Evolutionary conservation across 2,329 filamentous ascomycete species (phyloP), one percentile per base, ranked within the genome.

Genomic region (Fusarium caatingaense): DNA sequence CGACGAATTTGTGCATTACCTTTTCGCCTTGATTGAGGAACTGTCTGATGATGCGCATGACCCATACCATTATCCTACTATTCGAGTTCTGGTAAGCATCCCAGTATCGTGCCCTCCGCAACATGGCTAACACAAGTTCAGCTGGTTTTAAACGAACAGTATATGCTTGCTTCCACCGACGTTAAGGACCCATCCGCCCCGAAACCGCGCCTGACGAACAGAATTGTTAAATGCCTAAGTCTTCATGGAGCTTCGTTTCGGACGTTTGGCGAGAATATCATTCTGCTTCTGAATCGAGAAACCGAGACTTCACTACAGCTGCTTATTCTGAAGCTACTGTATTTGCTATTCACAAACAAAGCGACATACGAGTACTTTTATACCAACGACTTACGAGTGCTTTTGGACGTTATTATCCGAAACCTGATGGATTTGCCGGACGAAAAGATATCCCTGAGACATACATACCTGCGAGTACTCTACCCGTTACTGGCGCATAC

Each of bases 291-390:
- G 41, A 99, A 99, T 78, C 91, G 96, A 74, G 96, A 98, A 83
- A 93, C 92, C 12, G 94, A 98, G 80, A 97, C 96, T 1, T 95
- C 94, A 3, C 87, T 97, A 40, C 97, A 99, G 80, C 86, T 99
- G 27, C 87, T 99, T n/a, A 98, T 98, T 64, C 86, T 99, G 44
- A 99, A 99, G 81, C 88, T 98, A 7, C 85, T 99, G 28, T 99
- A 98, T 80, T 88, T 99, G 37, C 87, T 99, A 12, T 99, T 99
- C 81, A 97, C 94, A 7, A 98, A 93, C 12, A 89, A 89, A 60
- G 88, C 92, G 18, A 99, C 96, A 0, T 93, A 96, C 79, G 96
- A 99, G 81, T 99, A 98, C 80, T 99, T 99, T 78, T 99, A 98
- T 80, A 98, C 94, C 28, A 99, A 99, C 78, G 96, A 99, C 76